Conservation (phyloP, 2,329 filamentous ascomycete species). For the Hypoxylon sp. region DNA sequence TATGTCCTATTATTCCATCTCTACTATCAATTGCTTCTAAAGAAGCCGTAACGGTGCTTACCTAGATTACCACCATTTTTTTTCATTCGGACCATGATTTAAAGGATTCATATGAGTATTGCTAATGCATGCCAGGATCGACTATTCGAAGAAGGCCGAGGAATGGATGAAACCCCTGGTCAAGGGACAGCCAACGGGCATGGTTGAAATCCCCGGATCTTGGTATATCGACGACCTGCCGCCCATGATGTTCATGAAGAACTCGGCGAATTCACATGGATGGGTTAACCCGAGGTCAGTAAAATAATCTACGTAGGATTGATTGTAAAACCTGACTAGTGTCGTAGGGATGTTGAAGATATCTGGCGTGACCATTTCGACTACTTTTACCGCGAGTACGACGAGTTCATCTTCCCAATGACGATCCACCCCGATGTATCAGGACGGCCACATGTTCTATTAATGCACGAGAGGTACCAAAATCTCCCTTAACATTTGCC, state of each 20-base stretch:
- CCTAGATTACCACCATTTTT: not conserved
- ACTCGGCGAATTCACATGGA: slow-evolving; percentile 74
- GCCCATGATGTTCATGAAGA: slow-evolving; percentile 82
- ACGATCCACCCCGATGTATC: slow-evolving; percentile 83
- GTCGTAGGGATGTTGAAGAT: slow-evolving; percentile 70
- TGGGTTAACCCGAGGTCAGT: slow-evolving; percentile 65
- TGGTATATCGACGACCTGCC: slow-evolving; percentile 77
- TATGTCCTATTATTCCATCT: slow-evolving; percentile 15
- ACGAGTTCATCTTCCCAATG: slow-evolving; percentile 83
- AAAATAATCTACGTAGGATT: not conserved
- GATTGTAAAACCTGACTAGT: slow-evolving; percentile 2
- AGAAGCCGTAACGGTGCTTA: not conserved
- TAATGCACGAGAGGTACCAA: slow-evolving; percentile 78
- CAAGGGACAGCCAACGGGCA: slow-evolving; percentile 70
- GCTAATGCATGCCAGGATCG: slow-evolving; percentile 60
- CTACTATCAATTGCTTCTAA: not conserved
- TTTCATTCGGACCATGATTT: not conserved
- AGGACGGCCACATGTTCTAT: slow-evolving; percentile 77
- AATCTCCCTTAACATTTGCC: slow-evolving; percentile 27
- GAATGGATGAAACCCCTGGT: slow-evolving; percentile 77
- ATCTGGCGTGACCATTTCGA: slow-evolving; percentile 77
- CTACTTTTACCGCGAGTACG: slow-evolving; percentile 83
- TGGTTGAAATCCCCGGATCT: slow-evolving; percentile 76
- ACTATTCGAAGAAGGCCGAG: slow-evolving; percentile 73
- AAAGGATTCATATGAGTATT: not conserved